Conservation (phyloP, 192 early-diverging fungal species). For the Martensiomyces pterosporus region DNA sequence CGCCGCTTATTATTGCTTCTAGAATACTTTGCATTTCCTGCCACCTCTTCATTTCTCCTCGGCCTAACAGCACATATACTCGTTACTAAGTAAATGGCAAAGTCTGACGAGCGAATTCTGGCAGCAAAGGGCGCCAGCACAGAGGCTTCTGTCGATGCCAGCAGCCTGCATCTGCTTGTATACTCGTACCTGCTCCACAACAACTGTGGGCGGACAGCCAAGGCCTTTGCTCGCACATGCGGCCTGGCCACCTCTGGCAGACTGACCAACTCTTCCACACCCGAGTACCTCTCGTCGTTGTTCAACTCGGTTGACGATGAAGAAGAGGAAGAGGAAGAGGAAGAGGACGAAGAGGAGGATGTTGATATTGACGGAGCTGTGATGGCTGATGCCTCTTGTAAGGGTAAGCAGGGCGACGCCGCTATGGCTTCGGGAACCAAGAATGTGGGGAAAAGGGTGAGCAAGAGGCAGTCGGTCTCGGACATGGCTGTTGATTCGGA, state of each 20-base stretch:
- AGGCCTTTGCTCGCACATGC: constrained; percentile 40
- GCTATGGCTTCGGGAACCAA: too few species aligned
- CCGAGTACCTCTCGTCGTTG: constrained; percentile 18
- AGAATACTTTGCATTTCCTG: neutral
- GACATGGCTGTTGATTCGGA: too few species aligned
- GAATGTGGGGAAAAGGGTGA: too few species aligned
- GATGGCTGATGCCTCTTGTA: too few species aligned
- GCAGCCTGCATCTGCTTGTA: constrained; percentile 35
- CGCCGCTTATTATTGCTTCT: too few species aligned
- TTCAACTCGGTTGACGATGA: constrained; percentile 2
- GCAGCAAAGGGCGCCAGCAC: neutral
- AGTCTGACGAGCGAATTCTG: too few species aligned
- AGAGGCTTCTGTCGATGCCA: constrained; percentile 24
- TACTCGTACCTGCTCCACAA: constrained; percentile 46
- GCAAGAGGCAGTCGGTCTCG: too few species aligned
- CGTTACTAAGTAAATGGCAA: too few species aligned
- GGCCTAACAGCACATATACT: too few species aligned
- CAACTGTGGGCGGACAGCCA: constrained; percentile 39
- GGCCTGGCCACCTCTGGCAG: constrained; percentile 27
- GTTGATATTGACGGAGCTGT: too few species aligned
- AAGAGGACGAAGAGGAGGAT: too few species aligned
- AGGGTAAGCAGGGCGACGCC: too few species aligned
- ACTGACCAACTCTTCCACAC: constrained; percentile 9
- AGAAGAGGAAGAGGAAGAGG: neutral
- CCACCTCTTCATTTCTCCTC: constrained; percentile 3